phyloP scores from a whole-genome alignment of 1,139 yeast species.

The Kodamaea ohmeri region DNA sequence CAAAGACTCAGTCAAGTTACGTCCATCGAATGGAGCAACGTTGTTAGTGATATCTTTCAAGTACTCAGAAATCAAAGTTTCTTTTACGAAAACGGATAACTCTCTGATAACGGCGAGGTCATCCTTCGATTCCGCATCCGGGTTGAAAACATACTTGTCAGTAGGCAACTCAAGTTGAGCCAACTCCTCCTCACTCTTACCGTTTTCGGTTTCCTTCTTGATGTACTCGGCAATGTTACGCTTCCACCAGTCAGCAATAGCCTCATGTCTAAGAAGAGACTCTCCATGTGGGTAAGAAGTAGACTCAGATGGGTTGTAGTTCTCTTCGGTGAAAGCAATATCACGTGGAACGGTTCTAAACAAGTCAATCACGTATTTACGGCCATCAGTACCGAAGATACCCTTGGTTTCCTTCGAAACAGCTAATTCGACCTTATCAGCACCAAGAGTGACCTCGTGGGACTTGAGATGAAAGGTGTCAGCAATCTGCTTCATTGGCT shows the following conservation, averaged over 20 bases:
- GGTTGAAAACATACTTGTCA: slow-evolving; percentile 61
- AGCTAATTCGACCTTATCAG: slow-evolving; percentile 42
- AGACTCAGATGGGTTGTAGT: slow-evolving; percentile 40
- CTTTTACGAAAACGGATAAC: slow-evolving; percentile 61
- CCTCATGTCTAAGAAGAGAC: slow-evolving; percentile 78
- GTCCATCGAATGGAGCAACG: slow-evolving; percentile 77
- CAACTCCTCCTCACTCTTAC: slow-evolving; percentile 47
- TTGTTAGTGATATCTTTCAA: slow-evolving; percentile 53
- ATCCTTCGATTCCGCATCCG: slow-evolving; percentile 60
- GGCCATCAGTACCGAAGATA: slow-evolving; percentile 77
- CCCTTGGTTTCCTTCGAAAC: slow-evolving; percentile 85
- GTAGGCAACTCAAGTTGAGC: slow-evolving; percentile 57
- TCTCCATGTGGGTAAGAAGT: slow-evolving; percentile 80
- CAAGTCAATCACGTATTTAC: slow-evolving; percentile 80
- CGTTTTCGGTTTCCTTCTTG: slow-evolving; percentile 48
- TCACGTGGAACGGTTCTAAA: slow-evolving; percentile 85
- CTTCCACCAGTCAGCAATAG: slow-evolving; percentile 89
- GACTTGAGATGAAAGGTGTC: slow-evolving; percentile 76
- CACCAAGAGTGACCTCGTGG: slow-evolving; percentile 49
- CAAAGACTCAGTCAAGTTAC: slow-evolving; percentile 62
- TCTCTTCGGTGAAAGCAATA: slow-evolving; percentile 62
- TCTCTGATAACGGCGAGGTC: slow-evolving; percentile 65
- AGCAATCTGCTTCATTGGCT: slow-evolving; percentile 59
- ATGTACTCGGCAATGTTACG: slow-evolving; percentile 56
- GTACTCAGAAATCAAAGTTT: slow-evolving; percentile 60